Evolutionary conservation across 805 yeast genomes (phyloP).

Genomic region (Yarrowia hollandica): DNA sequence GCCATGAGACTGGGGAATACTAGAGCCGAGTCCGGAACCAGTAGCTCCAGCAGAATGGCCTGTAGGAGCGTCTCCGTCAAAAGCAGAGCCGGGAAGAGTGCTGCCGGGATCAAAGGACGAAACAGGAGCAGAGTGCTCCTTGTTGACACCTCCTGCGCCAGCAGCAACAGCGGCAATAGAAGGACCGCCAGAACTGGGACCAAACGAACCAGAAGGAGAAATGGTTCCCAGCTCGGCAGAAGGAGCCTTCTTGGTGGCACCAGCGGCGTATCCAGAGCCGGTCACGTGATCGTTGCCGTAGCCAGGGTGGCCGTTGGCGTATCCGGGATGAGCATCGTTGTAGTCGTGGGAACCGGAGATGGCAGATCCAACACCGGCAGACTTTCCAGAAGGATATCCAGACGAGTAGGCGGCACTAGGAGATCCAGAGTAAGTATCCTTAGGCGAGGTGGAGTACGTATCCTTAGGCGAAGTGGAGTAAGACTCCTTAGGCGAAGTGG

Average conservation of each 20-base stretch:
- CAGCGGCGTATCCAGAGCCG: not conserved
- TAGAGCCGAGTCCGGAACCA: no score
- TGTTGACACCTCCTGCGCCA: not conserved
- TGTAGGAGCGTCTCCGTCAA: not conserved
- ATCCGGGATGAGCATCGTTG: no score
- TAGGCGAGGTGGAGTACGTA: no score
- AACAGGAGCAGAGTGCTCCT: not conserved
- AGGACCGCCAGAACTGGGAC: not conserved
- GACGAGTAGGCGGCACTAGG: not conserved
- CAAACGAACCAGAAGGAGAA: conserved; percentile 3
- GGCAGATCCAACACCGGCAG: no score
- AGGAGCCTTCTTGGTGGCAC: not conserved
- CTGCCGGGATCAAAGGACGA: not conserved
- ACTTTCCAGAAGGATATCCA: no score
- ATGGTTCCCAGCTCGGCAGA: conserved; percentile 5
- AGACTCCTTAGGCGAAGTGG: no score
- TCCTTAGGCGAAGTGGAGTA: no score
- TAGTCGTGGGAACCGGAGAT: no score
- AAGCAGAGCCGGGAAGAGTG: conserved; percentile 12
- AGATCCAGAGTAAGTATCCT: not conserved
- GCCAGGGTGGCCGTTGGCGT: not conserved
- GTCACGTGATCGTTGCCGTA: conserved; percentile 16
- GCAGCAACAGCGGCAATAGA: not conserved
- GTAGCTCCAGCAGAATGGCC: not conserved
- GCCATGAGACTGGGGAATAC: not conserved